Evolutionary conservation across 768 basidiomycete species (phyloP).

Genomic region (Lepiota brunneoincarnata): DNA sequence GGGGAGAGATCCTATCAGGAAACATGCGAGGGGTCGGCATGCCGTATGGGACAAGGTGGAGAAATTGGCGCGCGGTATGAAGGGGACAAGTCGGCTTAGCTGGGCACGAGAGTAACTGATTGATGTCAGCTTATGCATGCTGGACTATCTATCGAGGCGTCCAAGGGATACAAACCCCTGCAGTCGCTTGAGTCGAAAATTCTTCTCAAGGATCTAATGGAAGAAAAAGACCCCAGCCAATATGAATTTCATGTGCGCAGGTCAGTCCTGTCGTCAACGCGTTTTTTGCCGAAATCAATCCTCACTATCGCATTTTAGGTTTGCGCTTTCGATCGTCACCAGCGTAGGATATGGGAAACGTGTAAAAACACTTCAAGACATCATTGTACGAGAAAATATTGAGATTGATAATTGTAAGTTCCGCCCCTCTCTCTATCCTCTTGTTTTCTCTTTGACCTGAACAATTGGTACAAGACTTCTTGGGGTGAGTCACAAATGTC

Average conservation of each 20-base stretch:
- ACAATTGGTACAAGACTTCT: not conserved
- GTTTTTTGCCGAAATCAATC: too few relatives aligned
- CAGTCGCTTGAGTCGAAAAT: slow-evolving; percentile 21
- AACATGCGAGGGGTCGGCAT: slow-evolving; percentile 29
- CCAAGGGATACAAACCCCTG: slow-evolving; percentile 19
- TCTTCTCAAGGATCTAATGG: slow-evolving; percentile 18
- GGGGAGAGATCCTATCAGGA: slow-evolving; percentile 26
- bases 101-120: not conserved
- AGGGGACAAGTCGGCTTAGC: not conserved
- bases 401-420: slow-evolving; percentile 20
- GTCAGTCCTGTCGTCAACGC: slow-evolving; percentile 16
- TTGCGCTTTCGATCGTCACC: slow-evolving; percentile 21
- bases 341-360: slow-evolving; percentile 23
- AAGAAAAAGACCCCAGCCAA: slow-evolving; percentile 8
- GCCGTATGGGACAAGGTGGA: slow-evolving; percentile 28
- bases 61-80: slow-evolving; percentile 29
- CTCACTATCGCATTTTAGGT: too few relatives aligned
- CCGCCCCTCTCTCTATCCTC: not conserved
- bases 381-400: slow-evolving; percentile 18
- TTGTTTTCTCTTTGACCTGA: not conserved
- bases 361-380: slow-evolving; percentile 19
- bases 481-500: slow-evolving; percentile 2
- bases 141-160: slow-evolving; percentile 21
- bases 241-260: slow-evolving; percentile 17
- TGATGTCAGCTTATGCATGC: slow-evolving; percentile 20